Percentiles rank a stretch among this genome's conserved stretches.
Conservation (phyloP, 2,329 filamentous ascomycete species). For the Dactylellina parvicollis region DNA sequence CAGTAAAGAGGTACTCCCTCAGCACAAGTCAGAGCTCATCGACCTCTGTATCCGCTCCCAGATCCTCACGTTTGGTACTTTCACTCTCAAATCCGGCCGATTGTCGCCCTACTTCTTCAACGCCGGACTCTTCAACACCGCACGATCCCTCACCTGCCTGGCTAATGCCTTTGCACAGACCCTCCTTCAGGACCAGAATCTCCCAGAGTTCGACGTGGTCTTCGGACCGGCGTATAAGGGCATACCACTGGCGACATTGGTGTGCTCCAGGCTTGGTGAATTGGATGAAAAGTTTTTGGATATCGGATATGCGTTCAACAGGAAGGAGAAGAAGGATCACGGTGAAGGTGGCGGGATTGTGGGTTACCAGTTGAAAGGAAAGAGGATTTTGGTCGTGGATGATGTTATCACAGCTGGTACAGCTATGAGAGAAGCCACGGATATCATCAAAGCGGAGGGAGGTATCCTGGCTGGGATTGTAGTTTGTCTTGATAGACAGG, state of each 20-base stretch:
- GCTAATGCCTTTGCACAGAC: constrained; percentile 80
- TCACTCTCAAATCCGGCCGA: constrained; percentile 91
- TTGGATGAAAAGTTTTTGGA: constrained; percentile 73
- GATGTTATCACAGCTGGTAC: constrained; percentile 97
- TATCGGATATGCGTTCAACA: constrained; percentile 88
- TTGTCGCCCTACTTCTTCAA: constrained; percentile 98
- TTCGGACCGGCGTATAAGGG: constrained; percentile 98
- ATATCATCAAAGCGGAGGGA: constrained; percentile 85
- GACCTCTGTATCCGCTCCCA: constrained; percentile 73
- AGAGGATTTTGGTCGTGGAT: constrained; percentile 89
- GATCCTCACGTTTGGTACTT: constrained; percentile 82
- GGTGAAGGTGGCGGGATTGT: constrained; percentile 95
- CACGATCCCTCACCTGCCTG: constrained; percentile 79
- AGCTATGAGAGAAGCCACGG: constrained; percentile 89
- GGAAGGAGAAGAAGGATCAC: constrained; percentile 96
- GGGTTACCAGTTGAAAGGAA: constrained; percentile 83
- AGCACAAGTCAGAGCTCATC: constrained; percentile 79
- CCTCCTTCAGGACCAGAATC: constrained; percentile 63
- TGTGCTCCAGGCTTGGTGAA: constrained; percentile 77
- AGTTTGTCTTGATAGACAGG: constrained; percentile 85
- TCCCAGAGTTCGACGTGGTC: constrained; percentile 77
- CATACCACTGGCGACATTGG: constrained; percentile 84
- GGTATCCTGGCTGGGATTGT: constrained; percentile 87
- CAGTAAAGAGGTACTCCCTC: constrained; percentile 62
- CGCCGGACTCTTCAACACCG: constrained; percentile 87